Evolutionary conservation across 208 protist genomes (phyloP), one percentile per base, ranked within the genome.

Genomic region (Strigomonas culicis): DNA sequence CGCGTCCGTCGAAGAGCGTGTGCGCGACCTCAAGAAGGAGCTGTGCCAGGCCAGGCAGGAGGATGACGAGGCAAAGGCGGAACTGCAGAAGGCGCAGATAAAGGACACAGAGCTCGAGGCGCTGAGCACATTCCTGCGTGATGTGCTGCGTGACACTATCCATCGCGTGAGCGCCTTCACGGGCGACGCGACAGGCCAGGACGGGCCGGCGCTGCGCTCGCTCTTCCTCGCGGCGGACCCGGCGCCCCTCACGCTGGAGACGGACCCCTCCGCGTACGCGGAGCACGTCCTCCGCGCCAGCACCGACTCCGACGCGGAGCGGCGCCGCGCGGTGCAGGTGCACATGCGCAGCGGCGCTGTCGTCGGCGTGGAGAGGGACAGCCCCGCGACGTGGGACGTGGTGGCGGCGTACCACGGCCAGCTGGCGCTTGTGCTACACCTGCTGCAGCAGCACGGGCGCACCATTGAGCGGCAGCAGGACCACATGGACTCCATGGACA

Each of bases 371-470:
- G 39, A 21, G 4, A 30, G 58, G 13, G 36, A 64, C 43, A 21
- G 43, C 19, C 67, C 75, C 3, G 72, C 68, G 13, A 82, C 75
- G 4, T 81, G 75, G 79, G 79, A 86, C 41, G 68, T 86, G 15
- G 69, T 86, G 25, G 69, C 71, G 10, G 75, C 81, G 59, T 63
- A 77, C 41, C 72, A 82, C 64, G 63, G 79, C 52, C 43, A 74
- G 6, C 60, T 86, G 2, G 71, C 70, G 11, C 41, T 70, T 11
- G 50, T 78, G 0, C 67, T 66, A 6, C 66, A 69, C 17, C 39
- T 66, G 27, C 25, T 63, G 25, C 34, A 61, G 0, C 46, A 73
- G 31, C 22, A 71, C 17, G 57, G 72, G 43, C 53, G 68, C 6
- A 59, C 30, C 11, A 51, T 69, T 0, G 46, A 27, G 8, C 43